phyloP scores from a whole-genome alignment of 371 early-diverging fungal genomes.

The Mortierella sp. region DNA sequence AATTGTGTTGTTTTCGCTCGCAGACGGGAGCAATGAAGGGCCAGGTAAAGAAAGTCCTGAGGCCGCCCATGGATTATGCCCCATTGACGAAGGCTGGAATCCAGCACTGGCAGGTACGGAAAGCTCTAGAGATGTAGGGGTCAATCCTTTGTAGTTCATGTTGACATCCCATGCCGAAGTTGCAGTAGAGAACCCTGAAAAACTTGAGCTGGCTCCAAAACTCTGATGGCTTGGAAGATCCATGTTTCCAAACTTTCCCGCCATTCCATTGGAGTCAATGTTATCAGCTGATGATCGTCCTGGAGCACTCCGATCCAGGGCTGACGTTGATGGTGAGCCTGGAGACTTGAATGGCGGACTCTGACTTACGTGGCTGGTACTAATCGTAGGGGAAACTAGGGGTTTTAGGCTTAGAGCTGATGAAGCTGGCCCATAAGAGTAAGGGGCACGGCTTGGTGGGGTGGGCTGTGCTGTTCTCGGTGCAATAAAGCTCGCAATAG shows the following conservation, averaged over 20 bases:
- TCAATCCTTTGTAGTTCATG: conserved; percentile 18
- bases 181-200: conserved; percentile 37
- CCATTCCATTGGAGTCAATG: conserved; percentile 5
- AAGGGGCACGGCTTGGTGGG: conserved; percentile 43
- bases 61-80: conserved; percentile 41
- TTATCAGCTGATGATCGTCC: conserved; percentile 19
- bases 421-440: conserved; percentile 42
- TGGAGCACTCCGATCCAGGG: conserved; percentile 17
- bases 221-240: conserved; percentile 29
- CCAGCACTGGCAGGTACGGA: conserved; percentile 31
- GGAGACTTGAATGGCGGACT: conserved; percentile 7
- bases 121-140: conserved; percentile 31
- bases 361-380: conserved; percentile 12
- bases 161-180: conserved; percentile 40
- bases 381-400: conserved; percentile 20
- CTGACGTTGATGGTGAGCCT: conserved; percentile 13
- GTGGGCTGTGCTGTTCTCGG: conserved; percentile 39
- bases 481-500: conserved; percentile 42
- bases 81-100: conserved; percentile 32
- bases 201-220: conserved; percentile 27
- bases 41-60: conserved; percentile 39
- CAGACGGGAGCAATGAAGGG: conserved; percentile 32
- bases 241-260: conserved; percentile 40
- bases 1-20: conserved; percentile 13
- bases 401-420: conserved; percentile 13